phyloP scores from a whole-genome alignment of 371 early-diverging fungal species.

The Mucor piriformis region DNA sequence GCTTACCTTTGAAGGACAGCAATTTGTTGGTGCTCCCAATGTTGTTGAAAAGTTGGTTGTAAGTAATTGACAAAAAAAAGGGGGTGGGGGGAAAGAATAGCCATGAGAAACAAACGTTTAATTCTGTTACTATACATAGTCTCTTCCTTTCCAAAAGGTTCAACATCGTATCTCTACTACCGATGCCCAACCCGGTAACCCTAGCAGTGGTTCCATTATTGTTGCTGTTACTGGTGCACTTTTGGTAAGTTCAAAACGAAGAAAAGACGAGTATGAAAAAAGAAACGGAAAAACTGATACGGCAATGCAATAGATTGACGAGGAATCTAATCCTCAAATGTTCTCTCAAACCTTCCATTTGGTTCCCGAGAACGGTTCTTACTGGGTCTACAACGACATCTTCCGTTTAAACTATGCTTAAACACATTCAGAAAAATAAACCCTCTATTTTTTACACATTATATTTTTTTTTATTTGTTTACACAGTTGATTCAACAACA shows the following conservation, averaged over 20 bases:
- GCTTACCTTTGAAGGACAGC: constrained; percentile 86
- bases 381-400: constrained; percentile 78
- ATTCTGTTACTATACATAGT: constrained; percentile 40
- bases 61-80: constrained; percentile 37
- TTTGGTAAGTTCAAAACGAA: constrained; percentile 52
- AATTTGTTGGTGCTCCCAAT: constrained; percentile 53
- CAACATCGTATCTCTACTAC: constrained; percentile 68
- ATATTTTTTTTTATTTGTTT: background rate
- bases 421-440: background rate
- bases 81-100: background rate
- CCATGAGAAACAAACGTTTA: background rate
- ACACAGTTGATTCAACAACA: constrained; percentile 26
- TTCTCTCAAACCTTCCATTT: constrained; percentile 89
- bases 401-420: constrained; percentile 76
- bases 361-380: constrained; percentile 59
- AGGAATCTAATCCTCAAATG: constrained; percentile 73
- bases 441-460: constrained; percentile 3
- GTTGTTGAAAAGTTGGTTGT: constrained; percentile 84
- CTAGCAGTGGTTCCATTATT: constrained; percentile 56
- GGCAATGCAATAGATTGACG: constrained; percentile 64
- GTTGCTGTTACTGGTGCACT: constrained; percentile 89
- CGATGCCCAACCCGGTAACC: constrained; percentile 81
- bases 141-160: constrained; percentile 79
- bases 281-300: background rate
- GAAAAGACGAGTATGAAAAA: background rate